These are phyloP conservation scores for Cronartium quercuum DNA, from an alignment of 1,284 basidiomycete species.

Conservation along the genomic window DNA sequence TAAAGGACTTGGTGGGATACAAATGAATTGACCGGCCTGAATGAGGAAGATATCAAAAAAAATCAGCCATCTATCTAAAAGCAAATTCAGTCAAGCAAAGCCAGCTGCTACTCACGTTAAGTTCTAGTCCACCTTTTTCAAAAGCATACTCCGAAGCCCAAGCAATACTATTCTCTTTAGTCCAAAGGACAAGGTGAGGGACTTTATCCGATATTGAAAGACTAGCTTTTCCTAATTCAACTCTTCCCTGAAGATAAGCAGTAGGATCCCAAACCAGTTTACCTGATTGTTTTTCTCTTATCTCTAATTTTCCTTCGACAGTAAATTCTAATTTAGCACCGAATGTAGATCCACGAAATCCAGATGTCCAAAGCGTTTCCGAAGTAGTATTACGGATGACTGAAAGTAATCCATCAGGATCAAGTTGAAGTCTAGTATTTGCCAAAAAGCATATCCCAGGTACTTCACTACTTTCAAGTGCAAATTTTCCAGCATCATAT, in stretches of 20 bases:
- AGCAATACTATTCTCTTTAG: constrained; percentile 8
- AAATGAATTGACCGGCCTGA: constrained; percentile 35
- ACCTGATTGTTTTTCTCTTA: constrained; percentile 20
- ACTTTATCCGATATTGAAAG: constrained; percentile 22
- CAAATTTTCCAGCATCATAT: constrained; percentile 15
- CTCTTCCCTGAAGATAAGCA: constrained; percentile 8
- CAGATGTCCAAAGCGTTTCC: constrained; percentile 24
- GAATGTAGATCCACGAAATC: constrained; percentile 3
- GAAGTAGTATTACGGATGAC: constrained; percentile 15
- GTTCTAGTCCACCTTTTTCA: constrained; percentile 16
- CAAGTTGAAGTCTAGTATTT: too few relatives aligned
- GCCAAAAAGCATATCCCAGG: too few relatives aligned
- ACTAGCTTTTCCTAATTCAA: constrained; percentile 2
- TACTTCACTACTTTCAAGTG: too few relatives aligned
- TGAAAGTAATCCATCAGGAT: constrained; percentile 3
- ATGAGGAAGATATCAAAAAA: neutral
- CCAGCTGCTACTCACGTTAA: neutral
- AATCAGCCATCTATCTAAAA: neutral
- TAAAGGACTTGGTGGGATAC: constrained; percentile 4
- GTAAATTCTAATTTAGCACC: constrained; percentile 15
- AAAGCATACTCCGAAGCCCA: constrained; percentile 37
- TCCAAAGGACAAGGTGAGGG: constrained; percentile 21
- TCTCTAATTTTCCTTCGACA: constrained; percentile 21
- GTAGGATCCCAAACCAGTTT: constrained; percentile 32
- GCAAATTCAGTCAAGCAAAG: neutral